phyloP scores from a whole-genome alignment of 805 yeast species.

The Barnettozyma sucrosica region DNA sequence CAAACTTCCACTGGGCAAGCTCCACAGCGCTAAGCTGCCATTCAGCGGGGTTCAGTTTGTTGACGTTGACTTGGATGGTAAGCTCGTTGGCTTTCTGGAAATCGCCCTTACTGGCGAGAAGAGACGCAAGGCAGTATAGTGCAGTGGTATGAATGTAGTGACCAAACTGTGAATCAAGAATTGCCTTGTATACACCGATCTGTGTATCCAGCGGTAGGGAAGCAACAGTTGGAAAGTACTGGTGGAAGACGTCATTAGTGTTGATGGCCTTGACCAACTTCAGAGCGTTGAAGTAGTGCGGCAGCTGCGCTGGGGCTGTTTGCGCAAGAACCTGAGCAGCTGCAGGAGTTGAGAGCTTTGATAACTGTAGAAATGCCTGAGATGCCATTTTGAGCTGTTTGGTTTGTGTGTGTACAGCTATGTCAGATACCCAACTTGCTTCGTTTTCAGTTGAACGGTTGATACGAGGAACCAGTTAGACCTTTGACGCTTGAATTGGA shows the following conservation, averaged over 20 bases:
- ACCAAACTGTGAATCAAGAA: constrained; percentile 5
- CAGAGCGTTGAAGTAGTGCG: constrained; percentile 4
- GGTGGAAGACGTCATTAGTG: constrained; percentile 6
- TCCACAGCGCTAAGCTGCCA: constrained; percentile 6
- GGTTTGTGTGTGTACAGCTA: not conserved
- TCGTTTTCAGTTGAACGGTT: not conserved
- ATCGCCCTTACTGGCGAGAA: not conserved
- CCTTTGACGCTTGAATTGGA: not conserved
- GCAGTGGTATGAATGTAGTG: constrained; percentile 6
- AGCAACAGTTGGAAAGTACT: not conserved
- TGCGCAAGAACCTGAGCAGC: not conserved
- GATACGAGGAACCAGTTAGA: no score
- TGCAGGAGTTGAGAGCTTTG: not conserved
- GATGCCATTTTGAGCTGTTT: constrained; percentile 3
- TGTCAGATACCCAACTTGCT: not conserved
- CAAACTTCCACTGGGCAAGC: constrained; percentile 1
- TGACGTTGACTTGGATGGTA: constrained; percentile 4
- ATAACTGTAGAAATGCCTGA: constrained; percentile 6
- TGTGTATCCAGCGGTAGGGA: not conserved
- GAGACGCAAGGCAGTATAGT: not conserved
- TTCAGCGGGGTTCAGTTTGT: constrained; percentile 9
- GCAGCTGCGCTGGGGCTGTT: constrained; percentile 1
- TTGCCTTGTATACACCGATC: not conserved
- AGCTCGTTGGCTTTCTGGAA: constrained; percentile 2
- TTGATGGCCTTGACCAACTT: constrained; percentile 7